Base-by-base conservation (phyloP, 805 yeast species). In the Teunomyces kruisii region DNA sequence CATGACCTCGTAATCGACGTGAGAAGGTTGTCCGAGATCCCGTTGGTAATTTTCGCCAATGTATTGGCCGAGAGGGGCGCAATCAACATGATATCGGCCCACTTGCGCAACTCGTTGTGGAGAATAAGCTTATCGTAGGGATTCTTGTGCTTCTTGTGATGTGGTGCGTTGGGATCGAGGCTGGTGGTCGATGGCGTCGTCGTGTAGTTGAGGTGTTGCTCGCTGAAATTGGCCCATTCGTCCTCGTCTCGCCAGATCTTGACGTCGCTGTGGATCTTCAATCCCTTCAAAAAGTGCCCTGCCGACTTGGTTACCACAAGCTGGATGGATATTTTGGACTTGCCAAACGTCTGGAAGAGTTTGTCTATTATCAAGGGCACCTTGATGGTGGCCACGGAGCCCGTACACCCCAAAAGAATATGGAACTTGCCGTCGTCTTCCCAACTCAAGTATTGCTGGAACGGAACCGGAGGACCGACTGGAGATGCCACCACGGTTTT, bases 331-430 rank as follows among this genome's bases (percentile, higher is more conserved):
- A 90, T 84, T 47, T 81, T 82, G 39, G 60, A 51, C 70, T 80
- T 51, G 4, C 90, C 88, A 65, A 87, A 92, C 6, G 85, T 75
- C 62, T 88, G 88, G 61, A 84, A 85, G 40, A 94, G 74, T 62
- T 89, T 88, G 59, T 86, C 96, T 52, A 94, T 88, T 32, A 94
- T 89, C 52, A 86, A 65, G 0, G 97, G 96, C 16, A 94, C 84
- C 64, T 94, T 94, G 51, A 94, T 89, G 2, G 98, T 88, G 4
- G 99, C 99, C 3, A 94, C 97, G 1, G 96, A 87, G 1, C 99
- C 99, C 1, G 98, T 88, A 14, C 95, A 96, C 14, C 95, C 99
- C 35, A 94, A 73, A 46, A 94, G 71, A 36, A 94, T 83, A 64
- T 94, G 99, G 45, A 88, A 75, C 59, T 90, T 91, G 36, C 84